Base-by-base conservation (phyloP, 768 basidiomycete genomes). In the Boletus bicolor region DNA sequence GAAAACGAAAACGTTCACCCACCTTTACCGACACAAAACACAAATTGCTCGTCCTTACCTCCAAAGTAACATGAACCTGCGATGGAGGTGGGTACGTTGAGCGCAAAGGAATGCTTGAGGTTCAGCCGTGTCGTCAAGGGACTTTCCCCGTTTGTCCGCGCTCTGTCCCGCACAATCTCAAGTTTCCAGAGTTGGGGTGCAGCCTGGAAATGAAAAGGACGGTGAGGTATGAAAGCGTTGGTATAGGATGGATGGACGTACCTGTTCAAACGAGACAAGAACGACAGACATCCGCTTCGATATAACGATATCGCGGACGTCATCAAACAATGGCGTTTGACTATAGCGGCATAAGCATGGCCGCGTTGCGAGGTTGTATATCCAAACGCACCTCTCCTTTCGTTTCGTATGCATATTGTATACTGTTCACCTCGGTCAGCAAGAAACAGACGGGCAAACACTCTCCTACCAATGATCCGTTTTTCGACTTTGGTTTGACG, bases 1-100 rank as follows among this genome's bases (percentile, higher is more conserved):
- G 28, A 43, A 24, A 34, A 7, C 5, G 21, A 50, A 50, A 24
- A 11, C 8, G 17, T 12, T 24, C 9, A 64, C 71, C 17, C 51
- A 85, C 89, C 80, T 82, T 92, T 91, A 7, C 85, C 85, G 34
- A 87, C 85, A 57, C 89, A 88, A 11, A 91, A 75, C n/a, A 93
- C 83, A 32, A 91, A 73, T 57, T 92, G 87, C 60, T 90, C 86
- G 54, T 87, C 83, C 54, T 76, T 81, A 15, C 90, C 91, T 28
- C 88, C 89, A 58, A 92, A 90, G 68, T 90, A 88, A 58, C 87
- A 88, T 7, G 86, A 83, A 0, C 91, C 91, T 0, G 87, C 85
- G 63, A 91, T 89, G 56, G 88, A 82, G 26, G 87, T 85, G 10
- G 76, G 63, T 3, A 70, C 70, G 64, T 84, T 88, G 10, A 87